Conservation (phyloP, 768 basidiomycete genomes). For the Pulveroboletus sp. region DNA sequence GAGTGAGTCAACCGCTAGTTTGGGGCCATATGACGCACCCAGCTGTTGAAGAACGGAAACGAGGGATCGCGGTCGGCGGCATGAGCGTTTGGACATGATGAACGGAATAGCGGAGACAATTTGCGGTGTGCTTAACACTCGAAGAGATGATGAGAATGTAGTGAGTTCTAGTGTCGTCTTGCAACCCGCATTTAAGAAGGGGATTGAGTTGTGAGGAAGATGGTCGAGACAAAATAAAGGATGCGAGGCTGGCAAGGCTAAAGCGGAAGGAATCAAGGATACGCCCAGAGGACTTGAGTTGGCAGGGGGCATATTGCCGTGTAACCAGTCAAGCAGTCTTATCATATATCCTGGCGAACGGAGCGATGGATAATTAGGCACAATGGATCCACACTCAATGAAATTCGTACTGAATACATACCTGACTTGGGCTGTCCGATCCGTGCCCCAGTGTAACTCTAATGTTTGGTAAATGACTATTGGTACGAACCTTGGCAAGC, state of each 20-base stretch:
- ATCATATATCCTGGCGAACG: neutral
- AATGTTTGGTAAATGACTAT: neutral
- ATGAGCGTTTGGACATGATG: constrained; percentile 27
- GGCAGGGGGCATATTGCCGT: neutral
- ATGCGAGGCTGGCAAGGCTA: constrained; percentile 1
- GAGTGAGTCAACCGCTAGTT: constrained; percentile 32
- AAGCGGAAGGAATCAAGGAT: constrained; percentile 6
- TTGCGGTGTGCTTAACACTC: constrained; percentile 34
- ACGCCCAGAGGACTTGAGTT: constrained; percentile 8
- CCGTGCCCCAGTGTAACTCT: neutral
- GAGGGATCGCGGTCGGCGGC: constrained; percentile 37
- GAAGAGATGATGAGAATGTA: constrained; percentile 34
- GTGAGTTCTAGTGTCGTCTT: constrained; percentile 33
- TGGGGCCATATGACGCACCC: constrained; percentile 19
- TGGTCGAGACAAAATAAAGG: constrained; percentile 23
- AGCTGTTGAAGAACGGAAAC: constrained; percentile 36
- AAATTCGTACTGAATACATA: constrained; percentile 14
- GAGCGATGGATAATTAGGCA: neutral
- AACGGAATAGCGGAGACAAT: constrained; percentile 44
- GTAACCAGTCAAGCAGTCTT: neutral
- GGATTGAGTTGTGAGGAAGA: constrained; percentile 9
- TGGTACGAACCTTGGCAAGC: constrained; percentile 19
- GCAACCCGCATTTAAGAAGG: constrained; percentile 14
- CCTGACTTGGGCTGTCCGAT: constrained; percentile 14
- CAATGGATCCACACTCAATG: neutral